A percentile compares a stretch with the other conserved stretches of the same genome.
Evolutionary conservation across 371 early-diverging fungal genomes (phyloP).

Genomic region (Caulochytrium protostelioides): DNA sequence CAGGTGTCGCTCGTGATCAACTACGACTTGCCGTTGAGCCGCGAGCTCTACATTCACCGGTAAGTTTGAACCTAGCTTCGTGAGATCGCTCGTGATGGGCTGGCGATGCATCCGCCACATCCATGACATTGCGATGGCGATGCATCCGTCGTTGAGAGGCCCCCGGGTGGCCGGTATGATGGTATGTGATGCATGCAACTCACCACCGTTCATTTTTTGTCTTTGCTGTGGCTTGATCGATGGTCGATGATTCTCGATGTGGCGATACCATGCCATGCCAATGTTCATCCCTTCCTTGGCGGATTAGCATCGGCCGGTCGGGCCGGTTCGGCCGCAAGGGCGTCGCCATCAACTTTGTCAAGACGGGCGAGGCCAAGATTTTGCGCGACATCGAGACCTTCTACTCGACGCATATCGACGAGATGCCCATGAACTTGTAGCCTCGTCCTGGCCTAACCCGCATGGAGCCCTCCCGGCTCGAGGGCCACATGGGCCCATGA

Average conservation of each 20-base stretch:
- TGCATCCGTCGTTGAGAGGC: no score
- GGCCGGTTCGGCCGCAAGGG: slow-evolving; percentile 99
- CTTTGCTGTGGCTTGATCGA: not conserved
- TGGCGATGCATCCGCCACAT: no score
- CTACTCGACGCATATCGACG: slow-evolving; percentile 92
- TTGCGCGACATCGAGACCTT: slow-evolving; percentile 88
- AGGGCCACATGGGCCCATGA: no score
- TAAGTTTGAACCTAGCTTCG: no score
- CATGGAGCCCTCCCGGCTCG: no score
- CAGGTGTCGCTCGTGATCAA: slow-evolving; percentile 97
- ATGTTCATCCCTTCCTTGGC: no score
- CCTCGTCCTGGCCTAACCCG: no score
- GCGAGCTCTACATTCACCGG: slow-evolving; percentile 90
- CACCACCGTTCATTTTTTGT: slow-evolving; percentile 1
- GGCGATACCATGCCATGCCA: no score
- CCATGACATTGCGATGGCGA: no score
- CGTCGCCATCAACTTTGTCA: slow-evolving; percentile 98
- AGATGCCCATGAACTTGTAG: slow-evolving; percentile 88
- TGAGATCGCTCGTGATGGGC: no score
- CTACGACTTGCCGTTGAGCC: slow-evolving; percentile 92
- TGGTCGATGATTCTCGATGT: not conserved
- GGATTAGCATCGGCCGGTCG: slow-evolving; percentile 97
- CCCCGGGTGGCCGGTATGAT: no score
- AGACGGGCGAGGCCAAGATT: slow-evolving; percentile 73
- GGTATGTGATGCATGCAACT: no score